Evolutionary conservation across 169 alveolate genomes (phyloP), one percentile per base, ranked within the genome.

Genomic region (Eimeria acervulina): DNA sequence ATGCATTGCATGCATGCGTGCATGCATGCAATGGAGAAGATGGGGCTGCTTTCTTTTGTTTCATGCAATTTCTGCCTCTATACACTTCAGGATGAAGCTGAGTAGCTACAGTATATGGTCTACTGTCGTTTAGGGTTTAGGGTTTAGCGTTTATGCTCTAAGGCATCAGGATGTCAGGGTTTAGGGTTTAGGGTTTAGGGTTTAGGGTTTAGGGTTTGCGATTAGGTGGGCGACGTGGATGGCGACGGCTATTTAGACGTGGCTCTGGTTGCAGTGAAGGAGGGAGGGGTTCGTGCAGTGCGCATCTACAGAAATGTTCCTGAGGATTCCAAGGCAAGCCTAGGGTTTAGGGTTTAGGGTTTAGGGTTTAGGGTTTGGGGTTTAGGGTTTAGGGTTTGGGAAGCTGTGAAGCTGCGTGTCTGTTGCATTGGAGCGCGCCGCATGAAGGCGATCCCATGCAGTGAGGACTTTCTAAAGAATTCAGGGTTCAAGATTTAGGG

Each of bases 191-290:
- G 55, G 55, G 55, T 47, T 47, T 47, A 47, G 55, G 55, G 55
- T 63, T 63, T n/a, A 63, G 26, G 31, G 31, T 63, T 17, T 63
- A 63, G 31, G 31, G 74, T 63, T 63, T 63, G 26, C 15, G 74
- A 10, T 12, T 85, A 89, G 95, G 95, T 89, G 21, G 95, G 95
- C 7, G 95, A 89, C 28, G 74, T 76, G 47, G 76, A 89, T 44
- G 95, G 95, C 21, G 95, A 89, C 33, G 95, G 95, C 10, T 89
- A 23, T 44, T 70, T 85, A 0, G 95, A 89, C 52, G 70, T 89
- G 68, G 95, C 95, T 7, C 72, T 89, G 51, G 55, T 89, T 12
- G 88, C 88, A n/a, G 95, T 89, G 1, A 76, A 78, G 23, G 76
- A 89, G n/a, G 95, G 95, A 17, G 95, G 95, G 28, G 19, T 47